Base-by-base conservation (phyloP, 441 rosid genomes). In the Viola pubescens region DNA sequence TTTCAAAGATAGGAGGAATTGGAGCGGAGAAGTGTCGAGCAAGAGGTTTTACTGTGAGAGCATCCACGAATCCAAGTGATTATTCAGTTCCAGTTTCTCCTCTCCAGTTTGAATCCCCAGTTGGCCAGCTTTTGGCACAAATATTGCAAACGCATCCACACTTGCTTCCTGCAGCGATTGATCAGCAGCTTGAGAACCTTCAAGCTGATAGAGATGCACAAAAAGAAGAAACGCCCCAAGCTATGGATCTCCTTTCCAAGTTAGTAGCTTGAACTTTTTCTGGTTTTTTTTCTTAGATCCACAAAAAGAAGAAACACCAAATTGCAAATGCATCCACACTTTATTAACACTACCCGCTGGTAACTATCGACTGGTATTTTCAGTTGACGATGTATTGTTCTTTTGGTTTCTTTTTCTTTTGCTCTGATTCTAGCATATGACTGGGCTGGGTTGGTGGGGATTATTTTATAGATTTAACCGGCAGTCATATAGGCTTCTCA, bases 111-210 rank as follows among this genome's bases (percentile, higher is more conserved):
- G 90, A 87, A 60, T 92, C 98, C 49, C 86, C 94, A 5, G 80
- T 84, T 0, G 98, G 98, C 12, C 94, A 84, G 84, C 81, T 92
- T 58, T 63, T 92, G 77, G 80, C 74, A 2, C 91, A 89, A 67
- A 84, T 92, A 63, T 70, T 89, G 76, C 85, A 74, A 68, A 87
- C 87, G 58, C 98, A 87, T 84, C 91, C 95, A 10, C 91, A 92
- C 80, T 68, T 92, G 19, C 75, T 89, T 54, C 88, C 85, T 10
- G 71, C 82, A 3, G 88, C 97, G 1, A 73, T 88, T 65, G 98
- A 89, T 71, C 88, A 89, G 66, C 98, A 92, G 74, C 91, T 92
- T 59, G 87, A 82, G 73, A 87, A 84, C 64, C 79, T 92, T 70
- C 86, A 81, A 37, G 67, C 70, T 26, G 94, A 82, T 49, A 77